Percentiles rank a stretch among this genome's conserved stretches.
Evolutionary conservation across 2,329 filamentous ascomycete genomes (phyloP).

Genomic region (Trichoderma sp.): DNA sequence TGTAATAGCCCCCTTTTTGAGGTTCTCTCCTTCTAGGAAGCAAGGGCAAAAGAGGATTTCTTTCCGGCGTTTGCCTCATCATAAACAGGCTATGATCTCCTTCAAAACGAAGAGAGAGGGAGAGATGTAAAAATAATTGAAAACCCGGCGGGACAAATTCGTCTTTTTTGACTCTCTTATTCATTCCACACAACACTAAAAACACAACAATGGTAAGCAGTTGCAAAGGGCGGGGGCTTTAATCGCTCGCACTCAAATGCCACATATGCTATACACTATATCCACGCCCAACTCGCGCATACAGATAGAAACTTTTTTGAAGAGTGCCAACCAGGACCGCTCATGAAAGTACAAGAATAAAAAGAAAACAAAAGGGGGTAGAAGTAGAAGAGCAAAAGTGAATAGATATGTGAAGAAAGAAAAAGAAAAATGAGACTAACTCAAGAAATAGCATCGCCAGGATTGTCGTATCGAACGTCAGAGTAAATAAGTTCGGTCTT

Average conservation of each 20-base stretch:
- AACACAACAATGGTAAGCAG: conserved; percentile 5
- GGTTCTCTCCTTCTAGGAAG: not conserved
- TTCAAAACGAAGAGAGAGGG: not conserved
- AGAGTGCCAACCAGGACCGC: conserved; percentile 15
- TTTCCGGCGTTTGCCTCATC: not conserved
- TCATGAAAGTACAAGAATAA: not conserved
- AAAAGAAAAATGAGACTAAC: conserved; percentile 2
- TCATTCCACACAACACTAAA: conserved; percentile 15
- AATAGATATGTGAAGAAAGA: not conserved
- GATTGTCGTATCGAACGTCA: conserved; percentile 13
- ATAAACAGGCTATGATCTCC: not conserved
- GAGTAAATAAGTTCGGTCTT: conserved; percentile 20
- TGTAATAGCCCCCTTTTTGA: not conserved
- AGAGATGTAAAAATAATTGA: not conserved
- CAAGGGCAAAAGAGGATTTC: not conserved
- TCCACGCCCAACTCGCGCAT: conserved; percentile 31
- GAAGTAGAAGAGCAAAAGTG: not conserved
- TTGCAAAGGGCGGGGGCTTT: conserved; percentile 11
- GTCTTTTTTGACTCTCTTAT: not conserved
- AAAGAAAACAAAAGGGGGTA: not conserved
- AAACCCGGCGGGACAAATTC: not conserved
- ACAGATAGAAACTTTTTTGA: conserved; percentile 24
- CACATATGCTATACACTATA: not conserved
- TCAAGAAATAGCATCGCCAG: conserved; percentile 21
- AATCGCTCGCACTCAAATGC: conserved; percentile 12